Evolutionary conservation across 2,329 filamentous ascomycete species (phyloP).

Genomic region (Iodosphaeria phyllophila): DNA sequence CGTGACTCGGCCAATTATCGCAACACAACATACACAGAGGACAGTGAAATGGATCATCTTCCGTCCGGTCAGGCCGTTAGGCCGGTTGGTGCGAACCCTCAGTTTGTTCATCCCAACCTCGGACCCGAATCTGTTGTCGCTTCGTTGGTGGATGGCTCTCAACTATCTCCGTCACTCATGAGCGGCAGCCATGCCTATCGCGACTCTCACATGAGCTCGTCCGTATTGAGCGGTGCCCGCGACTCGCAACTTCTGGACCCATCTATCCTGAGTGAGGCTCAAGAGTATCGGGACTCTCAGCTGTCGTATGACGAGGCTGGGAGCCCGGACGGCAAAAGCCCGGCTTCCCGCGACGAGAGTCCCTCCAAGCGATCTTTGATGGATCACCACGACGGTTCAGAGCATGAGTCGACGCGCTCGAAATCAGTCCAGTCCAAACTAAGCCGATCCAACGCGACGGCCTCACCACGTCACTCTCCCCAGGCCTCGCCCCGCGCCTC

Average conservation of each 20-base stretch:
- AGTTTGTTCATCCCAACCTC: conserved; percentile 52
- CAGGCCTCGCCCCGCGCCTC: no score
- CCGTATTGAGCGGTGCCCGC: no score
- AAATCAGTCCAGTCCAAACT: conserved; percentile 6
- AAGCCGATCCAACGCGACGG: conserved; percentile 10
- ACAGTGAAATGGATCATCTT: conserved; percentile 38
- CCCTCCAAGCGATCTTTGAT: conserved; percentile 20
- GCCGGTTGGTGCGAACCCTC: conserved; percentile 52
- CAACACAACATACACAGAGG: conserved; percentile 29
- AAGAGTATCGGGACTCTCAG: conserved; percentile 22
- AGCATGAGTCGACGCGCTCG: conserved; percentile 18
- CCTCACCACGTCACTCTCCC: no score
- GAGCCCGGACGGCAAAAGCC: conserved; percentile 2
- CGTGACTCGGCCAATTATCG: conserved; percentile 33
- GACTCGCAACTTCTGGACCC: conserved; percentile 39
- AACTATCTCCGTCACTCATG: conserved; percentile 47
- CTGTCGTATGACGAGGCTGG: conserved; percentile 14
- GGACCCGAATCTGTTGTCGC: conserved; percentile 82
- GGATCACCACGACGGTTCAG: no score
- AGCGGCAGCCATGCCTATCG: conserved; percentile 33
- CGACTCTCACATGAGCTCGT: conserved; percentile 11
- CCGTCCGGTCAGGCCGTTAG: conserved; percentile 52
- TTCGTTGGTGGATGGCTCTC: conserved; percentile 63
- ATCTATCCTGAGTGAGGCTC: conserved; percentile 44
- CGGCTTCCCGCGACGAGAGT: conserved; percentile 15